Base-by-base conservation (phyloP, 768 basidiomycete species). In the Hirschioporus abietinus region DNA sequence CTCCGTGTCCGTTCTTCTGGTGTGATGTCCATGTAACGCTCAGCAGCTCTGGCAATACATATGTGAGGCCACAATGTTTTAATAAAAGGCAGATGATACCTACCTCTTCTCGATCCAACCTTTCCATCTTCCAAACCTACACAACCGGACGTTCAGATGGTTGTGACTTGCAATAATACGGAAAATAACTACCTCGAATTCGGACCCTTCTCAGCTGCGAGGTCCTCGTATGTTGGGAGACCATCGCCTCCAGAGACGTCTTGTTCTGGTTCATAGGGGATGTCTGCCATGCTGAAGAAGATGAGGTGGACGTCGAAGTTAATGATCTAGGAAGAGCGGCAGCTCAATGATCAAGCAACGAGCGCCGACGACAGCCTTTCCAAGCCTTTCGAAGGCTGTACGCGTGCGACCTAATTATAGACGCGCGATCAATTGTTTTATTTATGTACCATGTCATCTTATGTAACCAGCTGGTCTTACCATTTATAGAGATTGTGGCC, bases 91-190 rank as follows among this genome's bases (percentile, higher is more conserved):
- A 26, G 24, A 12, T 18, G 1, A 4, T 6, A 68, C 77, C 63
- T 69, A 89, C 92, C 92, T 84, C 76, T 94, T 95, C 79, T 95
- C 92, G 66, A 95, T 90, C 92, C 92, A 95, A 7, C 87, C 86
- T 73, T 83, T 85, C 92, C 92, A 95, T 66, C 92, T 81, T 23
- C 92, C 92, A 71, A 94, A 94, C 72, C 92, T 94, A 71, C 9
- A 23, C 59, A 27, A 42, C 30, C 30, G 20, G 58, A 60, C n/a
- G 5, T 30, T 20, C 24, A 63, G 36, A 25, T 25, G 60, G 30
- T n/a, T 25, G 66, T 17, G 69, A 66, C 68, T n/a, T 66, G 35
- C 63, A 20, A 63, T 68, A 30, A 42, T 17, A 36, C 58, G 34
- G 60, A 68, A 60, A 66, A 23, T 68, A 63, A 80, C 70, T 75